Evolutionary conservation across 805 yeast genomes (phyloP), one percentile per base, ranked within the genome.

Genomic region (Metschnikowia continentalis): DNA sequence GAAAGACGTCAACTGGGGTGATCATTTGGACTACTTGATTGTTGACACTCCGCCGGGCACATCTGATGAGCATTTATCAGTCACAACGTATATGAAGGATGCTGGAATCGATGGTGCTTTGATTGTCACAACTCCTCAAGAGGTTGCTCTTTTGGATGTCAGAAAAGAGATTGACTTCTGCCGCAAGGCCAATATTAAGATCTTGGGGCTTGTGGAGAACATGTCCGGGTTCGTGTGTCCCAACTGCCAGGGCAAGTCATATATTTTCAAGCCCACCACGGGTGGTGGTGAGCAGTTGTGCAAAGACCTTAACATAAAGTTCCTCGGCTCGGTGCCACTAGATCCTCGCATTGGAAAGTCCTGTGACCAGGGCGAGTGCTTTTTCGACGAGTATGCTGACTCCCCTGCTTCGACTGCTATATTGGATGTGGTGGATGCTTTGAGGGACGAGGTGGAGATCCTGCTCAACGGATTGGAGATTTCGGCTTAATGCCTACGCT

Each of bases 141-240:
- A 94, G 66, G 98, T 92, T 19, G 96, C 99, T 0, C 71, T 94
- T 38, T 70, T 94, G 42, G 99, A 94, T 64, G 99, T 94, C 4
- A 75, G 99, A 50, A 94, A 94, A 68, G 99, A 94, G 64, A 88
- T 94, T 19, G 96, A 92, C 64, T 94, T 94, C 61, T 94, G 99
- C 68, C 77, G 83, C 40, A 94, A 94, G 67, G 98, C 98, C 1
- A 84, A 83, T 2, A 90, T 94, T 54, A 84, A 79, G 53, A 79
- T 94, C 3, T 67, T 94, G 41, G 99, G 99, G 0, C 69, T 94
- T 13, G 97, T 94, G 17, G 99, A 94, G 66, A 94, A 94, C 67
- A 94, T 94, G 99, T 82, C 96, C 7, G 99, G 99, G 2, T 94
- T 94, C 71, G 98, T 94, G 14, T 94, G 99, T 66, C 99, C 99